A percentile compares a stretch with the other conserved stretches of the same genome.
phyloP scores from a whole-genome alignment of 75 land plant genomes.

The Selaginella moellendorffii region DNA sequence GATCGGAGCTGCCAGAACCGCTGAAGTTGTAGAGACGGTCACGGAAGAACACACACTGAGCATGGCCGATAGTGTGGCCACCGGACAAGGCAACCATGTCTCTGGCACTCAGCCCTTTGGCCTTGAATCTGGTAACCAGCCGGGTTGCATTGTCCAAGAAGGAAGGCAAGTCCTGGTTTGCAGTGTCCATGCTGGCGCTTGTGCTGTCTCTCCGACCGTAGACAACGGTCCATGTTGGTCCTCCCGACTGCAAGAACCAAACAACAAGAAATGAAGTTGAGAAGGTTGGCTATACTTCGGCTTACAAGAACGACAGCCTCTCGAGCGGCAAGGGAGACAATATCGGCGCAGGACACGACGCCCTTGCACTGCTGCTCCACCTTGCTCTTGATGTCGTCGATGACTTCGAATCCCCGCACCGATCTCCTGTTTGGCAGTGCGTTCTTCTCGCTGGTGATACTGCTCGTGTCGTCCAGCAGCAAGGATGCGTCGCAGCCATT shows the following conservation, averaged over 20 bases:
- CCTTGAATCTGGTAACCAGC: not conserved
- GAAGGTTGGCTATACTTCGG: not conserved
- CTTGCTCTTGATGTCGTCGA: not conserved
- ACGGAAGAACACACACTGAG: not conserved
- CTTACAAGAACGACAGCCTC: not conserved
- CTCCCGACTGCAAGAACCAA: not conserved
- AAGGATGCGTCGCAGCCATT: slow-evolving; percentile 7
- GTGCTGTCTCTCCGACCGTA: not conserved
- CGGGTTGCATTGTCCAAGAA: not conserved
- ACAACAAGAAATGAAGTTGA: not conserved
- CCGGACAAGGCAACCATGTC: not conserved
- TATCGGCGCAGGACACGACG: slow-evolving; percentile 7
- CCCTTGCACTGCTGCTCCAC: not conserved
- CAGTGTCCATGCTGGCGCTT: not conserved
- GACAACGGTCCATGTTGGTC: not conserved
- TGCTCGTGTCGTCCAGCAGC: not conserved
- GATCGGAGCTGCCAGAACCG: not conserved
- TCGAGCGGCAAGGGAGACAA: not conserved
- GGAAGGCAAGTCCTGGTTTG: not conserved
- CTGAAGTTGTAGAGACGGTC: not conserved
- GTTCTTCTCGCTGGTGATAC: not conserved
- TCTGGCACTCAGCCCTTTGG: not conserved
- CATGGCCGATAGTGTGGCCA: not conserved
- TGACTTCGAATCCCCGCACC: slow-evolving; percentile 4
- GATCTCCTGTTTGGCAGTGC: not conserved